These are phyloP conservation scores for Dendrobium chrysotoxum DNA, from an alignment of 106 monocot species.

Conservation along the genomic window DNA sequence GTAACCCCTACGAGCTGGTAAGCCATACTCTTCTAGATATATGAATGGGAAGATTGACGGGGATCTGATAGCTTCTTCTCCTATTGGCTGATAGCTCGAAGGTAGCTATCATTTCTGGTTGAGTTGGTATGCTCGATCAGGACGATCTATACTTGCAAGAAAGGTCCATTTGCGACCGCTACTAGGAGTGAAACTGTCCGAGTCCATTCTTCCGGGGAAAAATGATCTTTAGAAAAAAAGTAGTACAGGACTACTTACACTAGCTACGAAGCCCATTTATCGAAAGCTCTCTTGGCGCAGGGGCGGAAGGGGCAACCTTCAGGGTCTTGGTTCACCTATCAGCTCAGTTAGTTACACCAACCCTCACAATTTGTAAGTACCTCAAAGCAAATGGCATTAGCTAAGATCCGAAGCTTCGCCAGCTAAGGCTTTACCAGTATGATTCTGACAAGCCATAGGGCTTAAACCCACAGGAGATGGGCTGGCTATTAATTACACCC, in stretches of 20 bases:
- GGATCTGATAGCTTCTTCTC: no score
- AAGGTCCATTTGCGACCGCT: background rate
- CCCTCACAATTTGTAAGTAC: no score
- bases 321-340: background rate
- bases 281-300: background rate
- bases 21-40: no score
- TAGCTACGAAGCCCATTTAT: background rate
- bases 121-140: background rate
- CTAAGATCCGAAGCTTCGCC: no score
- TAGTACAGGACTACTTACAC: background rate
- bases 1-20: no score
- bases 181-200: background rate
- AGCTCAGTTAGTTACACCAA: background rate
- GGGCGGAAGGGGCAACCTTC: background rate
- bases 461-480: no score
- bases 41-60: no score
- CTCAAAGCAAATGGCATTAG: no score
- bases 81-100: no score
- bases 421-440: no score
- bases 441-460: no score
- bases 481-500: no score
- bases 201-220: conserved; percentile 1
- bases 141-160: background rate
- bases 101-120: background rate
- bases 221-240: background rate